These are phyloP conservation scores for Trichoderma sp. DNA, from an alignment of 2,329 filamentous ascomycete genomes.

Conservation along the genomic window DNA sequence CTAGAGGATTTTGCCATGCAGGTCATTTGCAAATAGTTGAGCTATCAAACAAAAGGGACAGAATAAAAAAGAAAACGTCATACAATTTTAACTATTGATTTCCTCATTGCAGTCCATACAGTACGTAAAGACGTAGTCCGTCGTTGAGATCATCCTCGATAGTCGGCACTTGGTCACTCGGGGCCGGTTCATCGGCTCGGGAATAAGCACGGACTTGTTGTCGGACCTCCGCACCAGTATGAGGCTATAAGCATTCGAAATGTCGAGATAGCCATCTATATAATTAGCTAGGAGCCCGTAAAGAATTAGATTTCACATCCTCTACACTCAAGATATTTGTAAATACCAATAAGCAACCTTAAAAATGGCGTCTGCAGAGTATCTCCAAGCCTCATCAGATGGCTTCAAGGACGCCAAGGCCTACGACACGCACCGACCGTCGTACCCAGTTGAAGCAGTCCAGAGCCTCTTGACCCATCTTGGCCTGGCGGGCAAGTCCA, in stretches of 20 bases:
- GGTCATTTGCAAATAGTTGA: slow-evolving; percentile 14
- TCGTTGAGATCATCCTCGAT: not conserved
- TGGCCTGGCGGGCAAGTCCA: slow-evolving; percentile 45
- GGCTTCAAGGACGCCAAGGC: slow-evolving; percentile 63
- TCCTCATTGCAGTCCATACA: not conserved
- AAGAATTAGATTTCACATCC: not conserved
- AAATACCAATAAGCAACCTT: not conserved
- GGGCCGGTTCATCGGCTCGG: not conserved
- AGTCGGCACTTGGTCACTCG: not conserved
- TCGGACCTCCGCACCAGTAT: slow-evolving; percentile 9
- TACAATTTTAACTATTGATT: not conserved
- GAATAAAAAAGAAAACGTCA: not conserved
- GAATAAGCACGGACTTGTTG: slow-evolving; percentile 16
- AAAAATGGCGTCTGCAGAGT: slow-evolving; percentile 32
- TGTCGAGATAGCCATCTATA: not conserved
- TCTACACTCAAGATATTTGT: not conserved
- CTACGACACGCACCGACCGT: slow-evolving; percentile 68
- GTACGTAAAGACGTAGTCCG: not conserved
- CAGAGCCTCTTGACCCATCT: slow-evolving; percentile 56
- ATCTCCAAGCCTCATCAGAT: slow-evolving; percentile 54
- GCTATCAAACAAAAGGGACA: not conserved
- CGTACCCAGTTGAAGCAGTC: slow-evolving; percentile 60
- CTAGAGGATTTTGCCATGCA: slow-evolving; percentile 5
- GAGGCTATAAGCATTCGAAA: not conserved
- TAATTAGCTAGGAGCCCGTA: not conserved